phyloP scores from a whole-genome alignment of 2,329 filamentous ascomycete genomes.

The Allantophomopsis cytisporea region DNA sequence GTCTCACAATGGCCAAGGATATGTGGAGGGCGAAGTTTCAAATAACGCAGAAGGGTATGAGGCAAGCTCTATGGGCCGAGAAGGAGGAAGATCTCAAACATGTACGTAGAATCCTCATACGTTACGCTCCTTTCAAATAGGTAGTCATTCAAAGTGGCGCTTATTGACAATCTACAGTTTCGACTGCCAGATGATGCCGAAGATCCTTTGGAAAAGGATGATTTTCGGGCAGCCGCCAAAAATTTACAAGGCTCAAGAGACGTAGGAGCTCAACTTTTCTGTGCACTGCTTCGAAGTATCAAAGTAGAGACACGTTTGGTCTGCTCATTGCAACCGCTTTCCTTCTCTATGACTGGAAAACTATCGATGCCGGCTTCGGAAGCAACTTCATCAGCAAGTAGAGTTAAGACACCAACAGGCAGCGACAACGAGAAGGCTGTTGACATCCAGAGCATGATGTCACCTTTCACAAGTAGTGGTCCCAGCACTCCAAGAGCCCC shows the following conservation, averaged over 20 bases:
- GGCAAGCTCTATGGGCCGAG: slow-evolving; percentile 64
- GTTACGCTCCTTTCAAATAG: slow-evolving; percentile 3
- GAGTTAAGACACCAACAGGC: slow-evolving; percentile 13
- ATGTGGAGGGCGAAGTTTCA: slow-evolving; percentile 58
- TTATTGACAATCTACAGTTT: slow-evolving; percentile 26
- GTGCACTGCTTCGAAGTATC: slow-evolving; percentile 70
- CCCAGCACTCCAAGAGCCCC: slow-evolving; percentile 4
- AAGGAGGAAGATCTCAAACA: slow-evolving; percentile 43
- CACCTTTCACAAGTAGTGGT: slow-evolving; percentile 3
- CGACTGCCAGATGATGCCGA: slow-evolving; percentile 50
- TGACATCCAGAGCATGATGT: slow-evolving; percentile 3
- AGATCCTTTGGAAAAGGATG: slow-evolving; percentile 50
- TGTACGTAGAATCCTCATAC: slow-evolving; percentile 24
- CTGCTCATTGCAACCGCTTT: slow-evolving; percentile 75
- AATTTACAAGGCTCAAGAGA: slow-evolving; percentile 72
- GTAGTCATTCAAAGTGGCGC: slow-evolving; percentile 3
- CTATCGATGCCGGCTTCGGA: slow-evolving; percentile 21
- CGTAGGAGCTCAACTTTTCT: slow-evolving; percentile 81
- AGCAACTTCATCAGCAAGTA: slow-evolving; percentile 1
- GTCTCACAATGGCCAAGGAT: slow-evolving; percentile 54
- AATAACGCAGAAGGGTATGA: slow-evolving; percentile 57
- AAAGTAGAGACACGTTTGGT: slow-evolving; percentile 74
- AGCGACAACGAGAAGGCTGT: slow-evolving; percentile 16
- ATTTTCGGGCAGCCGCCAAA: slow-evolving; percentile 58
- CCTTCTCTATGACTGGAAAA: slow-evolving; percentile 24